Base-by-base conservation (phyloP, 768 basidiomycete genomes). In the Cubamyces sp. region DNA sequence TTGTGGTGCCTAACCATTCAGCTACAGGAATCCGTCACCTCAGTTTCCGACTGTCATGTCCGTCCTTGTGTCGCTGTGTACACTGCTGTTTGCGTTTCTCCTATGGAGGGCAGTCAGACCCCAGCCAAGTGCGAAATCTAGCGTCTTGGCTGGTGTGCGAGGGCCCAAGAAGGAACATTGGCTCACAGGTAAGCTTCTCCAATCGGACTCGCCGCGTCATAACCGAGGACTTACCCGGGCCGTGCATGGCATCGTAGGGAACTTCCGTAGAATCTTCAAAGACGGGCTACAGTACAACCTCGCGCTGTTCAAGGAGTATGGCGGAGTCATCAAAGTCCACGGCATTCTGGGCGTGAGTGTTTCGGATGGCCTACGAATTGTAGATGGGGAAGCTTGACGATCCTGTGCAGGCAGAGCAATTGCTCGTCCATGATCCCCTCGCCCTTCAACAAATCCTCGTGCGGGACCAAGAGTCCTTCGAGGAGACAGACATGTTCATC, bases 91-190 rank as follows among this genome's bases (percentile, higher is more conserved):
- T 14, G 37, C 18, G 0, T 28, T 18, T 28, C 14, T 23, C 4
- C 2, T 18, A 7, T 50, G 47, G 48, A 28, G 18, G 39, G 23
- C 43, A 11, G 4, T 28, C 3, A 28, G 25, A 4, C 18, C 16
- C 28, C 23, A n/a, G 14, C n/a, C n/a, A 4, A 23, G 8, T 39
- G 46, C 23, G 5, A 47, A 25, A 6, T 16, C 39, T 26, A 23
- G 4, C 11, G 11, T 8, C 2, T 18, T 49, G 30, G 47, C 46
- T 15, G 5, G 34, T 50, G 65, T 77, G 19, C 66, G 57, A 0
- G 77, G 76, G 1, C 76, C 77, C 16, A n/a, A 30, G 11, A 75
- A 62, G 47, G 76, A 78, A 16, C 70, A 73, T 26, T 77, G 77
- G 77, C 45, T 78, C 18, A 74, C 72, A 53, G 76, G 76, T 70